A percentile compares a stretch with the other conserved stretches of the same genome.
phyloP scores from a whole-genome alignment of 129 eudicot genomes.

The Flaveria robusta region DNA sequence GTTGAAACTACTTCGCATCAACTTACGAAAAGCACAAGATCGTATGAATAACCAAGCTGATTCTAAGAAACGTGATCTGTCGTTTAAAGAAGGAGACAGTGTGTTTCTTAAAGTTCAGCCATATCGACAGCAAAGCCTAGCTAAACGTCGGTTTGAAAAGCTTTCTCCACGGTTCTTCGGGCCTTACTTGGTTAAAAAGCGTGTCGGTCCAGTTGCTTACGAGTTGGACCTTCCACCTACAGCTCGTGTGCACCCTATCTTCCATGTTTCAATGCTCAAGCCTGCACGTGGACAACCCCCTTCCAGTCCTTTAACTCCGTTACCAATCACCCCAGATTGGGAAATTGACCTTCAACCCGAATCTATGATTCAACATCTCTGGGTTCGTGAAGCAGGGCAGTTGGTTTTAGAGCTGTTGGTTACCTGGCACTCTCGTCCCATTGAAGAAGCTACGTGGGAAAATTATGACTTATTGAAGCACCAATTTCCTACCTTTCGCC shows the following conservation, averaged over 20 bases:
- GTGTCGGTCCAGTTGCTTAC: not conserved
- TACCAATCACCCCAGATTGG: not conserved
- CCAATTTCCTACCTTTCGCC: not conserved
- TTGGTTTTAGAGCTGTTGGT: not conserved
- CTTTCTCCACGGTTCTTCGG: not conserved
- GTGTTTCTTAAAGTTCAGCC: not conserved
- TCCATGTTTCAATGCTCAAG: conserved; percentile 1
- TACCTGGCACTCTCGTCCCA: not conserved
- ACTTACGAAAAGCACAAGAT: too few relatives aligned
- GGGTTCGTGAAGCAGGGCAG: not conserved
- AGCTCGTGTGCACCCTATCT: not conserved
- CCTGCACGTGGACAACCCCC: not conserved
- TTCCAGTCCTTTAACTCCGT: not conserved
- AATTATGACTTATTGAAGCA: not conserved
- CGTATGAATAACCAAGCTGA: too few relatives aligned
- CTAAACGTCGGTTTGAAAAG: not conserved
- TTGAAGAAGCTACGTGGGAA: not conserved
- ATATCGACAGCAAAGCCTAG: not conserved
- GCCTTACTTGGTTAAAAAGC: not conserved
- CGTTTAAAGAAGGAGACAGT: not conserved
- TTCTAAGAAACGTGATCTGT: not conserved
- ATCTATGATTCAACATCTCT: not conserved
- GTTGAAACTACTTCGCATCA: too few relatives aligned
- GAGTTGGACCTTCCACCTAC: not conserved
- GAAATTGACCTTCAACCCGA: not conserved